These are phyloP conservation scores for Dactylellina drechsleri DNA, from an alignment of 2,329 filamentous ascomycete species.

Conservation along the genomic window DNA sequence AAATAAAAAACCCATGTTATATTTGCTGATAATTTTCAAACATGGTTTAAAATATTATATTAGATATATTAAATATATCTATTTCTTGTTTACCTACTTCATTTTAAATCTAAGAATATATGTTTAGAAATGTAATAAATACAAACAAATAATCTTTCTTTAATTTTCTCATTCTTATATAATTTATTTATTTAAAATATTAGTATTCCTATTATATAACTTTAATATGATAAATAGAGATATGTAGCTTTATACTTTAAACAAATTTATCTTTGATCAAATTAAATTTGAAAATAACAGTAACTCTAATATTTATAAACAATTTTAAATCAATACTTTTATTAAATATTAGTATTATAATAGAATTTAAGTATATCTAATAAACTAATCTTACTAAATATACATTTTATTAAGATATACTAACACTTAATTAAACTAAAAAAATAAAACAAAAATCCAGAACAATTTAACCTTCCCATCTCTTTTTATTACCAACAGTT, in stretches of 20 bases:
- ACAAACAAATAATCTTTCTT: constrained; percentile 73
- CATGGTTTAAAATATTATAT: constrained; percentile 72
- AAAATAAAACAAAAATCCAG: constrained; percentile 69
- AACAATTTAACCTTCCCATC: constrained; percentile 64
- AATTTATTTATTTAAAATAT: constrained; percentile 17
- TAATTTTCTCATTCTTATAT: constrained; percentile 76
- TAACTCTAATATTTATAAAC: constrained; percentile 7
- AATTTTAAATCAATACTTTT: constrained; percentile 42
- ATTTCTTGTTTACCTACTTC: constrained; percentile 9
- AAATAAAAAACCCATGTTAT: constrained; percentile 67
- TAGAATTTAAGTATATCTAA: not conserved
- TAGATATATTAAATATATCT: constrained; percentile 63
- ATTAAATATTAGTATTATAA: no score
- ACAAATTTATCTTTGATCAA: constrained; percentile 75
- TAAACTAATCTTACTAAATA: constrained; percentile 73
- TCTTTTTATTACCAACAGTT: constrained; percentile 67
- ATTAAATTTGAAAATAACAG: constrained; percentile 72
- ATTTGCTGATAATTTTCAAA: constrained; percentile 68
- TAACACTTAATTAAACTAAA: constrained; percentile 69
- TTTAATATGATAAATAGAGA: not conserved
- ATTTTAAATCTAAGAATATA: constrained; percentile 67
- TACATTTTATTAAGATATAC: constrained; percentile 78
- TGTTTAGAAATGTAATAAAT: constrained; percentile 66
- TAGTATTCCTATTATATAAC: not conserved
- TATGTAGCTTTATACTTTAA: constrained; percentile 67